A percentile compares a stretch with the other conserved stretches of the same genome.
phyloP scores from a whole-genome alignment of 176 grass and related monocot species.

The Oryza brachyantha region DNA sequence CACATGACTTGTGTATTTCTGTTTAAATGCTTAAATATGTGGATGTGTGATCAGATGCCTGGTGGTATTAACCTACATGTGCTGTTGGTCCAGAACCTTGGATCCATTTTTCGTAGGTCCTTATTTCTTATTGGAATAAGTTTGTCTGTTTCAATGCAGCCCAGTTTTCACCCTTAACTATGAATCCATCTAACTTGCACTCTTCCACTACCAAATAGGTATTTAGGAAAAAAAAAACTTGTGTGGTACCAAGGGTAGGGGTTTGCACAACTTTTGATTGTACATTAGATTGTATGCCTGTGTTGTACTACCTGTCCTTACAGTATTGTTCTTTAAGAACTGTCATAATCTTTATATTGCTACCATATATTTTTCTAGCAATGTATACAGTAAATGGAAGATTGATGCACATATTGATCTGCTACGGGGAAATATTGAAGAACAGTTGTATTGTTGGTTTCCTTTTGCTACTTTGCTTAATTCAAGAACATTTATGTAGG shows the following conservation, averaged over 20 bases:
- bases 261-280: not conserved
- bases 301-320: not conserved
- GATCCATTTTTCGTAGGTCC: constrained; percentile 1
- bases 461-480: not conserved
- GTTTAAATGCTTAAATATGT: not conserved
- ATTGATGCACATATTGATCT: constrained; percentile 11
- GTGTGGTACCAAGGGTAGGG: not conserved
- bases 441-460: not conserved
- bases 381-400: not conserved
- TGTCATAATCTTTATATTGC: not conserved
- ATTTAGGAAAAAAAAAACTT: not conserved
- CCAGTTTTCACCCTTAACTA: not conserved
- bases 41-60: not conserved
- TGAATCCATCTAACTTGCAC: not conserved
- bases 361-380: not conserved
- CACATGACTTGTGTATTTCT: not conserved
- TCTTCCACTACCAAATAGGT: too few relatives aligned
- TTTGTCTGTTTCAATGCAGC: not conserved
- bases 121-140: not conserved
- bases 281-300: not conserved
- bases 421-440: not conserved
- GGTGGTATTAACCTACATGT: not conserved
- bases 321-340: not conserved
- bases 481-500: constrained; percentile 6
- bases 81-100: not conserved